Evolutionary conservation across 2,329 filamentous ascomycete genomes (phyloP).

Genomic region (Aureobasidium subglaciale): DNA sequence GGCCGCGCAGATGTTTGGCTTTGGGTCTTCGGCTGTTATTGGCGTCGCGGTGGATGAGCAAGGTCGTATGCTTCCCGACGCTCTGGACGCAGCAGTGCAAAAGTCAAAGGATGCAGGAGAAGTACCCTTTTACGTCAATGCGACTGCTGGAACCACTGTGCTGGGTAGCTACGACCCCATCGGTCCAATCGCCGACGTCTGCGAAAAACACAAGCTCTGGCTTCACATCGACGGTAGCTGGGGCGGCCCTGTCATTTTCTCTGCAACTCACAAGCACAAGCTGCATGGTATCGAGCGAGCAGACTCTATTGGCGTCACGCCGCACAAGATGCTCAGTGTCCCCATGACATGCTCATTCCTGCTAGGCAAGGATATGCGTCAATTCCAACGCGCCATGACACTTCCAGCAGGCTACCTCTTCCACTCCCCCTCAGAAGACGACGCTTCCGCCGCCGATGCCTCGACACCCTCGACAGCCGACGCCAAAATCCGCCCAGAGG

Average conservation of each 20-base stretch:
- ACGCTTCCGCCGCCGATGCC: slow-evolving; percentile 24
- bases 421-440: slow-evolving; percentile 32
- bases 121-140: slow-evolving; percentile 90
- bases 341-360: slow-evolving; percentile 89
- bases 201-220: slow-evolving; percentile 69
- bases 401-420: slow-evolving; percentile 71
- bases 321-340: slow-evolving; percentile 95
- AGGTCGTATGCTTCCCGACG: slow-evolving; percentile 64
- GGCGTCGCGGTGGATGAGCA: slow-evolving; percentile 63
- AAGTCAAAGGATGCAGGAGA: slow-evolving; percentile 59
- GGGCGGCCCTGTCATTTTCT: slow-evolving; percentile 82
- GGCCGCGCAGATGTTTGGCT: slow-evolving; percentile 81
- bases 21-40: slow-evolving; percentile 69
- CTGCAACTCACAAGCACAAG: slow-evolving; percentile 53
- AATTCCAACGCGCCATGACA: slow-evolving; percentile 79
- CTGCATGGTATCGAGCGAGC: slow-evolving; percentile 66
- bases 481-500: slow-evolving; percentile 25
- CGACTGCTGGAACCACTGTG: slow-evolving; percentile 91
- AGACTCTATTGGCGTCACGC: slow-evolving; percentile 79
- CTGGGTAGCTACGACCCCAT: slow-evolving; percentile 84
- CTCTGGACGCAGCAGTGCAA: slow-evolving; percentile 56
- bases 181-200: slow-evolving; percentile 60
- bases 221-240: slow-evolving; percentile 88
- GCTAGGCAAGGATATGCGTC: slow-evolving; percentile 64
- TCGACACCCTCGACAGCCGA: background rate